Base-by-base conservation (phyloP, 2,329 filamentous ascomycete species). In the Aspergillus brunneoviolaceus region DNA sequence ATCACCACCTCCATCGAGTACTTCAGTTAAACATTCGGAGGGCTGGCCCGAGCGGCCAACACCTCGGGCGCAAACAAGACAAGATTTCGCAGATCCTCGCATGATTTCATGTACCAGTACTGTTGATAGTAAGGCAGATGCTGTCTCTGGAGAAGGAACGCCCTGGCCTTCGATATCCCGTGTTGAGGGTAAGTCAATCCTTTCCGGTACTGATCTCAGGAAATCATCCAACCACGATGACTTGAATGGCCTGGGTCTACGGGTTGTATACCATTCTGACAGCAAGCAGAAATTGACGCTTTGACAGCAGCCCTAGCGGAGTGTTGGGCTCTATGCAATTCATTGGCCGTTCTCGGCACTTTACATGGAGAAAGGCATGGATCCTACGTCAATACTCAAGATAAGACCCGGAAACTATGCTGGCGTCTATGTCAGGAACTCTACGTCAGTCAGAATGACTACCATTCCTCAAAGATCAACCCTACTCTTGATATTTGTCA, bases 321-420 rank as follows among this genome's bases (percentile, higher is more conserved):
- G 78, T 96, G 92, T 76, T 97, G 93, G 93, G 96, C 89, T 0
- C 80, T 97, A 14, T 97, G 93, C 79, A 97, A 96, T 71, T 96
- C 92, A 0, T 80, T 97, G 33, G 91, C 92, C 23, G 91, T 85
- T 64, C 82, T 96, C 19, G 96, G 92, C 74, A 93, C 90, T 19
- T 89, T 89, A 64, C 91, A 96, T 71, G 87, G 92, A 29, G 85
- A 91, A 67, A 84, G 90, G 21, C 88, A 74, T 87, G 86, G 73
- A 89, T 85, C 67, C 88, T 89, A 1, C 12, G 88, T 89, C 0
- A 89, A 92, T 65, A 85, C 89, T 29, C 90, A 96, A 71, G 91
- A 96, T 72, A 89, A 89, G 68, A 92, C 93, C 0, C 97, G 93
- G 94, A 92, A 90, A 74, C 90, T 89, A 63, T 98, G 93, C 77